Evolutionary conservation across 202 grass and related monocot species (phyloP).

Genomic region (Zoysia matrella): DNA sequence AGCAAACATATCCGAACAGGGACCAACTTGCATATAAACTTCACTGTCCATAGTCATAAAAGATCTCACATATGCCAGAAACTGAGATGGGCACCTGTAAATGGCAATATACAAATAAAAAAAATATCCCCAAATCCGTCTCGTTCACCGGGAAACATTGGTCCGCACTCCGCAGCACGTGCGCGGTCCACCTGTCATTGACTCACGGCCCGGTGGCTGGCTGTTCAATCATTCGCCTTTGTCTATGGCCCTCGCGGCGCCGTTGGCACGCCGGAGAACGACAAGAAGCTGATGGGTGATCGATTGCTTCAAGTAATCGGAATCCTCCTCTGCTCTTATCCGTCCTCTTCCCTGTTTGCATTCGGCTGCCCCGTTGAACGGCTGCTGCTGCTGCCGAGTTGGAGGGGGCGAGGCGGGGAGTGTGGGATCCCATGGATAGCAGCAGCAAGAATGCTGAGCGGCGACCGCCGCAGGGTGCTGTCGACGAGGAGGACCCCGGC

Average conservation of each 20-base stretch:
- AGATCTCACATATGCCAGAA: too few relatives aligned
- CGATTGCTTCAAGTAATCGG: conserved; percentile 40
- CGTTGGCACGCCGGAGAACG: not conserved
- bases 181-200: not conserved
- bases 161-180: not conserved
- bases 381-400: not conserved
- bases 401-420: not conserved
- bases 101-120: too few relatives aligned
- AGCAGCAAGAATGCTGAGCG: conserved; percentile 38
- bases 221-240: conserved; percentile 13
- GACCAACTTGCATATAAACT: too few relatives aligned
- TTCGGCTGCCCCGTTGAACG: not conserved
- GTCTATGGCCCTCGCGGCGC: not conserved
- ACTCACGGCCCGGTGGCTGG: not conserved
- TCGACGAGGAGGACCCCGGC: conserved; percentile 58
- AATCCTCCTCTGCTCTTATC: not conserved
- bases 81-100: too few relatives aligned
- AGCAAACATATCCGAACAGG: too few relatives aligned
- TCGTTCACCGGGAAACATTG: too few relatives aligned
- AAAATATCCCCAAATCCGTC: too few relatives aligned
- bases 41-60: too few relatives aligned
- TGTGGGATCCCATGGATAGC: conserved; percentile 19
- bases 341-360: not conserved
- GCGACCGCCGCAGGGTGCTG: conserved; percentile 39
- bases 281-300: not conserved